These are phyloP conservation scores for Tylopilus sp. DNA, from an alignment of 768 basidiomycete species.

Conservation along the genomic window DNA sequence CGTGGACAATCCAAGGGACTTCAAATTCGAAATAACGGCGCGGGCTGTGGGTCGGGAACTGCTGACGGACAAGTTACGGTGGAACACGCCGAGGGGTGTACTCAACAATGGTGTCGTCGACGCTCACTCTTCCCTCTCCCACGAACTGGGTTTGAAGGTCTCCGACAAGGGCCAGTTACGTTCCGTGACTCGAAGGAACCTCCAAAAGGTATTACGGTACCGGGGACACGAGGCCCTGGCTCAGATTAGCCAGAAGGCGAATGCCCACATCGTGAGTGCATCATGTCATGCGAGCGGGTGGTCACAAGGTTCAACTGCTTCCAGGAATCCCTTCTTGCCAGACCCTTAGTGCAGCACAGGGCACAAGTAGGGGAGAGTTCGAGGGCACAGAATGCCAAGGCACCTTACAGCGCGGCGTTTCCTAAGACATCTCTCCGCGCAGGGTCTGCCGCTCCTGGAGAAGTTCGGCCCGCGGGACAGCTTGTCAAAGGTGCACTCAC, in stretches of 20 bases:
- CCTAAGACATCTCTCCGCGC: conserved; percentile 34
- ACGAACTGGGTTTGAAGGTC: conserved; percentile 42
- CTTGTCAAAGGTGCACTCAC: conserved; percentile 54
- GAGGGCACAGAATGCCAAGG: conserved; percentile 28
- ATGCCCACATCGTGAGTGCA: conserved; percentile 60
- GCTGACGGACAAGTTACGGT: conserved; percentile 51
- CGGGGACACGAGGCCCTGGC: conserved; percentile 43
- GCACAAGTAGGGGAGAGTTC: conserved; percentile 35
- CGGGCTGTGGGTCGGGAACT: conserved; percentile 86
- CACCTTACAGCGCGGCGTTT: conserved; percentile 21
- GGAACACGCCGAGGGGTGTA: conserved; percentile 40
- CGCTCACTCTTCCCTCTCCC: conserved; percentile 43
- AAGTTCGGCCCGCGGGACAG: conserved; percentile 50
- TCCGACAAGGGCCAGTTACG: conserved; percentile 46
- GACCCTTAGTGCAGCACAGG: conserved; percentile 51
- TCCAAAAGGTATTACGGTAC: conserved; percentile 70
- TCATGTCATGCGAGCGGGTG: not conserved
- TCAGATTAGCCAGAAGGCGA: conserved; percentile 54
- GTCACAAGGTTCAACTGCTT: conserved; percentile 9
- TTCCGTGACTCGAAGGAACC: conserved; percentile 67
- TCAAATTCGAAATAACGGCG: conserved; percentile 86
- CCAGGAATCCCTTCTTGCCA: conserved; percentile 67
- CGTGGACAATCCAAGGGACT: conserved; percentile 91
- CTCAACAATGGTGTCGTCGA: conserved; percentile 50
- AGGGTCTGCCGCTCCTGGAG: conserved; percentile 58